These are phyloP conservation scores for Aegilops speltoides DNA, from an alignment of 176 grass and related monocot species.

Conservation along the genomic window DNA sequence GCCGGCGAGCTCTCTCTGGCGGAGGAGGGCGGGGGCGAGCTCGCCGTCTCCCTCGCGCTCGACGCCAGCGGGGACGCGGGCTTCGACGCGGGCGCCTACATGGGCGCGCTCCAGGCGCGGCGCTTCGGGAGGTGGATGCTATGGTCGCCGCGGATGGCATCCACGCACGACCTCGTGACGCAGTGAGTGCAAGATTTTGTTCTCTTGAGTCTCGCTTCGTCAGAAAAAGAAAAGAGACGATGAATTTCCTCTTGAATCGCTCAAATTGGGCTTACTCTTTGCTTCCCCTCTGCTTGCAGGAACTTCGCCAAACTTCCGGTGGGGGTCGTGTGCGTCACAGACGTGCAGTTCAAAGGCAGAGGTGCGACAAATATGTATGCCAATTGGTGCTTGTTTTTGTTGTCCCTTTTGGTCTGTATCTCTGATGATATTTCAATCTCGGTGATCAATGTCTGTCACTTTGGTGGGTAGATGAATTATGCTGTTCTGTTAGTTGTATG, in stretches of 20 bases:
- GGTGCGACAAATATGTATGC: conserved; percentile 36
- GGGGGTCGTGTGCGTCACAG: conserved; percentile 73
- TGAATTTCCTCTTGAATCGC: background rate
- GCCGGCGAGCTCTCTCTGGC: background rate
- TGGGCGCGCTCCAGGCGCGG: conserved; percentile 52
- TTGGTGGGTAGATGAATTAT: background rate
- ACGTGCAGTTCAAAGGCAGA: conserved; percentile 89
- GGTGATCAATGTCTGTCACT: background rate
- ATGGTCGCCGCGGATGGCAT: conserved; percentile 80
- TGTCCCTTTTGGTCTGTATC: background rate
- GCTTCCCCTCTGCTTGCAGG: conserved; percentile 33
- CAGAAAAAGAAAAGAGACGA: background rate
- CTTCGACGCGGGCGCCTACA: conserved; percentile 54
- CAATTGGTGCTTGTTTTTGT: background rate
- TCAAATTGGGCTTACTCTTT: background rate
- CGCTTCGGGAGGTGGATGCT: conserved; percentile 74
- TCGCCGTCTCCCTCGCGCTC: conserved; percentile 33
- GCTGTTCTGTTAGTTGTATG: background rate
- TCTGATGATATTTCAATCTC: background rate
- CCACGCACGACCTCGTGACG: conserved; percentile 76
- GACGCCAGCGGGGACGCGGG: conserved; percentile 12
- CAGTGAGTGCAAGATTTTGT: conserved; percentile 40
- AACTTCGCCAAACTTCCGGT: conserved; percentile 80
- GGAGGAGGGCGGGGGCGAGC: conserved; percentile 1
- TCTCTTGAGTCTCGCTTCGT: background rate